A percentile compares a stretch with the other conserved stretches of the same genome.
phyloP scores from a whole-genome alignment of 202 grass and related monocot genomes.

The Eragrostis tef region DNA sequence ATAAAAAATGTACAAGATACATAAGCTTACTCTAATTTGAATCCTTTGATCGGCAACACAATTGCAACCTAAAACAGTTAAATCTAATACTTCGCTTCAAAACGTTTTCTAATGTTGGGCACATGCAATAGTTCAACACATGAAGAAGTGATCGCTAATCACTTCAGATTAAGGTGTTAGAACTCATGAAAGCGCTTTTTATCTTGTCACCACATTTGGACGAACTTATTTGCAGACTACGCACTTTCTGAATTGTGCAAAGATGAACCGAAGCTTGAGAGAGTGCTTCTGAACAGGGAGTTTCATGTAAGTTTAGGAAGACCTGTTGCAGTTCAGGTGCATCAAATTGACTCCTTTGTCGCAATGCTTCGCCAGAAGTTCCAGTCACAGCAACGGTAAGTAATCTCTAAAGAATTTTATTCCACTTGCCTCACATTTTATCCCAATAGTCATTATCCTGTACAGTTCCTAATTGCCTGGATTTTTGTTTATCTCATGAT shows the following conservation, averaged over 20 bases:
- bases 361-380: conserved; percentile 86
- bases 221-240: conserved; percentile 45
- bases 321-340: conserved; percentile 82
- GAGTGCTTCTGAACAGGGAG: conserved; percentile 71
- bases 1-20: conserved; percentile 11
- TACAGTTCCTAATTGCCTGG: conserved; percentile 14
- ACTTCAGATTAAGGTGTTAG: background rate
- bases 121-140: conserved; percentile 12
- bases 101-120: conserved; percentile 11
- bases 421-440: background rate
- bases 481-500: conserved; percentile 36
- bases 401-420: conserved; percentile 28
- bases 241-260: conserved; percentile 73
- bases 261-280: conserved; percentile 75
- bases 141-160: conserved; percentile 13
- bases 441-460: conserved; percentile 6
- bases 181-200: background rate
- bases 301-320: conserved; percentile 98
- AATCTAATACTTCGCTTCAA: conserved; percentile 26
- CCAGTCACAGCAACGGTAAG: conserved; percentile 69
- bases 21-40: conserved; percentile 1
- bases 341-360: conserved; percentile 87
- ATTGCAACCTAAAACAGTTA: conserved; percentile 19
- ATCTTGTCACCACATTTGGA: conserved; percentile 11
- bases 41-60: conserved; percentile 23